Base-by-base conservation (phyloP, 345 rosid species). In the Eucalyptus microcorys region DNA sequence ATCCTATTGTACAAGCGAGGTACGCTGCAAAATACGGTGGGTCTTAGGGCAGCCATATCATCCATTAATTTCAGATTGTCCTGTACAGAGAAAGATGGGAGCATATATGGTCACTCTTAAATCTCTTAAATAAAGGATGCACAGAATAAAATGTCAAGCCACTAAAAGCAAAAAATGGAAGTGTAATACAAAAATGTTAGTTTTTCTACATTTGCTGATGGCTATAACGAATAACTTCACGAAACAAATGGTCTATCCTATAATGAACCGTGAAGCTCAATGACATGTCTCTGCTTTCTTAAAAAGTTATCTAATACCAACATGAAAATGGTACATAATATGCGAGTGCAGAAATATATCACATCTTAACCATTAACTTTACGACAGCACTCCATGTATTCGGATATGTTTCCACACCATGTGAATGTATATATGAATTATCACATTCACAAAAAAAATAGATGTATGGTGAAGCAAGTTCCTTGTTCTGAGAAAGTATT, bases 1-100 rank as follows among this genome's bases (percentile, higher is more conserved):
- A 98, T 96, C 94, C 99, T 96, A 88, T 97, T 97, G 90, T 94
- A 97, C 88, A 97, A 91, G 89, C 99, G 98, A 93, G 99, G 99
- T 89, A 98, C 99, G 81, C 99, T 97, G 95, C 95, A 91, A 92
- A 98, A 98, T 89, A 98, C 6, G 53, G 99, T 98, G 43, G 99
- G 99, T 89, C 98, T 95, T 66, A 98, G 95, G 89, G 95, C 94
- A 90, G 96, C 96, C 93, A 98, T 80, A 92, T 98, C 99, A 91
- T 98, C 99, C 94, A 97, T 91, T 89, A 98, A 87, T 88, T 97
- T 98, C 97, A 96, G 55, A 93, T 93, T 97, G 91, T 98, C 99
- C 99, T 98, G 95, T 93, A 92, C 30, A 87, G 21, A 59, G 32
- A 76, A 40, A 40, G 45, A 76, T 76, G 42, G 47, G 30, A 76